These are phyloP conservation scores for Coemansia sp. DNA, from an alignment of 192 early-diverging fungal species.

Conservation along the genomic window DNA sequence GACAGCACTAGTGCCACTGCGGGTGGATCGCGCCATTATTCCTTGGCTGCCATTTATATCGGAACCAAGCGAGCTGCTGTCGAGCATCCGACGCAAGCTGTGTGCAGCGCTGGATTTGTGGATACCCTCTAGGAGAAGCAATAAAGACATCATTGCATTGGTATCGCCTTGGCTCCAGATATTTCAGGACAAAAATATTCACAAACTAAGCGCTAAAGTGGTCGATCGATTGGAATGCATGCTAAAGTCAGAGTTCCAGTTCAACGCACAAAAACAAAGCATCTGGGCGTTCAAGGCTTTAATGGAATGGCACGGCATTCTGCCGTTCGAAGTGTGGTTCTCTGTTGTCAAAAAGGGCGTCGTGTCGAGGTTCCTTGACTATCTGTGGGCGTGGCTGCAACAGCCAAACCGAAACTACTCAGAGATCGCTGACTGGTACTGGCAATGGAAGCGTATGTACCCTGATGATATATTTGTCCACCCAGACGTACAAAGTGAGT, in stretches of 20 bases:
- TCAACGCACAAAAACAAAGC: conserved; percentile 30
- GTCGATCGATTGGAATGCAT: conserved; percentile 23
- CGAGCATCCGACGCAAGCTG: conserved; percentile 42
- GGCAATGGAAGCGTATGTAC: conserved; percentile 49
- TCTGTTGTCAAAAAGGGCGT: conserved; percentile 20
- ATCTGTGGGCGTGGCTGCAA: conserved; percentile 40
- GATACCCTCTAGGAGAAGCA: conserved; percentile 31
- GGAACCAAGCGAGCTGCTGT: conserved; percentile 29
- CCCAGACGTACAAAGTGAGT: conserved; percentile 26
- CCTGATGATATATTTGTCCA: conserved; percentile 26
- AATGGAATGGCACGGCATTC: conserved; percentile 32
- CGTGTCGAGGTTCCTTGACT: conserved; percentile 24
- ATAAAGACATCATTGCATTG: conserved; percentile 22
- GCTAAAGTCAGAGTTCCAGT: conserved; percentile 28
- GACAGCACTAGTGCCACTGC: conserved; percentile 12
- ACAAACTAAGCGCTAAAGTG: conserved; percentile 23
- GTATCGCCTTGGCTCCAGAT: conserved; percentile 39
- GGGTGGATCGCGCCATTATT: conserved; percentile 32
- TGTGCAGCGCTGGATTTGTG: conserved; percentile 40
- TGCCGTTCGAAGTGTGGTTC: conserved; percentile 36
- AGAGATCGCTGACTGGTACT: conserved; percentile 56
- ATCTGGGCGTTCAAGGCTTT: conserved; percentile 46
- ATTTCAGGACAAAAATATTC: conserved; percentile 29
- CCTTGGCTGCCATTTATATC: conserved; percentile 52
- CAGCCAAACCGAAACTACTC: conserved; percentile 42